Conservation (phyloP, 495 filamentous ascomycete genomes). For the Xylaria venustula region DNA sequence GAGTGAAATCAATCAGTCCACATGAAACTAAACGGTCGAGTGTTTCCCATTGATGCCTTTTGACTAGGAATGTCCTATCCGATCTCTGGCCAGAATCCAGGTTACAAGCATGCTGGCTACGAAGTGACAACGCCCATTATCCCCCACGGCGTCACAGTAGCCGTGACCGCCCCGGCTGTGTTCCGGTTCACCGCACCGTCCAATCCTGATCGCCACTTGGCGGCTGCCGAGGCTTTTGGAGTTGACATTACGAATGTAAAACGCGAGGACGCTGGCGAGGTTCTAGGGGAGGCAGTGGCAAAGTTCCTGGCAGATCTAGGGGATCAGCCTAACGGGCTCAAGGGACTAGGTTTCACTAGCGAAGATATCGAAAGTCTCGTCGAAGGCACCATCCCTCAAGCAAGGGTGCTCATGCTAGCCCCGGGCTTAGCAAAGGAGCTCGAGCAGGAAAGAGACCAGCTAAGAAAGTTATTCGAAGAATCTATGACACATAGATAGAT, state of each 20-base stretch:
- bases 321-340: conserved; percentile 85
- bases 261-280: conserved; percentile 81
- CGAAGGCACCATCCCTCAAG: conserved; percentile 91
- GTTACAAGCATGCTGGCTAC: conserved; percentile 85
- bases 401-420: conserved; percentile 86
- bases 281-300: conserved; percentile 75
- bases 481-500: conserved; percentile 8
- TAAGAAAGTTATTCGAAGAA: conserved; percentile 51
- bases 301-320: conserved; percentile 79
- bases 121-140: conserved; percentile 72
- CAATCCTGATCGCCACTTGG: conserved; percentile 87
- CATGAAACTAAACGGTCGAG: not conserved
- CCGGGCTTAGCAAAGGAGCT: conserved; percentile 72
- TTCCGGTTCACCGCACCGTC: conserved; percentile 89
- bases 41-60: not conserved
- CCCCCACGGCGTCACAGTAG: conserved; percentile 92
- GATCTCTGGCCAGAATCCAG: conserved; percentile 88
- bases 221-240: conserved; percentile 86
- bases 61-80: conserved; percentile 82
- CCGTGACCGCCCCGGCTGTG: conserved; percentile 90
- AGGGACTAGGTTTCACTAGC: conserved; percentile 72
- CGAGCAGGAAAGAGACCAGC: conserved; percentile 57
- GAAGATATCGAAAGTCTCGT: conserved; percentile 78
- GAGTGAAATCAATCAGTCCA: conserved; percentile 8
- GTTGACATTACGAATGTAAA: conserved; percentile 85